phyloP scores from a whole-genome alignment of 257 asterid genomes.

The Plantago ovata region DNA sequence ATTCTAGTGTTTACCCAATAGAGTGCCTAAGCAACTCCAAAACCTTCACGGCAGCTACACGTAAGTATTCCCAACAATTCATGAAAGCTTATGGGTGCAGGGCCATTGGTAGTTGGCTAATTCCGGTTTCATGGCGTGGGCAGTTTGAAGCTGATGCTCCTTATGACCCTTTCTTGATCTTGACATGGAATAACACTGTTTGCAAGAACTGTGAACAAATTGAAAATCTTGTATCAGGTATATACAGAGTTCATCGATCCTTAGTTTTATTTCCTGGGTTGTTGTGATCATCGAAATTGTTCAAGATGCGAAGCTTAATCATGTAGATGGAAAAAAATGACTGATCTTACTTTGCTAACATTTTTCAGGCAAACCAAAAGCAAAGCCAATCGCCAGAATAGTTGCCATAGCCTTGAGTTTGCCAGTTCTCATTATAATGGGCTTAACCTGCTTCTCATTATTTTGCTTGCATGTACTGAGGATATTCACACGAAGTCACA shows the following conservation, averaged over 20 bases:
- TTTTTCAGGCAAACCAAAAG: conserved; percentile 2
- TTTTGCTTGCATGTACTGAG: conserved; percentile 25
- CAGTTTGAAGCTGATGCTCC: not conserved
- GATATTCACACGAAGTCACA: not conserved
- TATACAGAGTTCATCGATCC: too few species aligned
- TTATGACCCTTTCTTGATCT: conserved; percentile 5
- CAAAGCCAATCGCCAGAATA: conserved; percentile 8
- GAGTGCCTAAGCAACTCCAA: conserved; percentile 30
- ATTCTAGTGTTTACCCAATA: not conserved
- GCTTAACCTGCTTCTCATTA: conserved; percentile 22
- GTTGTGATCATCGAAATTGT: conserved; percentile 2
- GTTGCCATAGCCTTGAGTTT: conserved; percentile 21
- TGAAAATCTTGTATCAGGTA: conserved; percentile 9
- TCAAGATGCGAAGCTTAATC: too few species aligned
- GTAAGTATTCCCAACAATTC: too few species aligned
- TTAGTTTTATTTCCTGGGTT: too few species aligned
- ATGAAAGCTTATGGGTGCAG: conserved; percentile 1
- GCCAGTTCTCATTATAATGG: conserved; percentile 20
- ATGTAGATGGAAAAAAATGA: too few species aligned
- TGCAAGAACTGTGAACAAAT: conserved; percentile 19
- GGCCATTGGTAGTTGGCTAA: conserved; percentile 1
- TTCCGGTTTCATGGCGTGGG: conserved; percentile 15
- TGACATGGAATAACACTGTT: conserved; percentile 23
- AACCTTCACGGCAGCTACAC: conserved; percentile 8
- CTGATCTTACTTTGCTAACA: too few species aligned